Base-by-base conservation (phyloP, 2,329 filamentous ascomycete genomes). In the Claviceps africana region DNA sequence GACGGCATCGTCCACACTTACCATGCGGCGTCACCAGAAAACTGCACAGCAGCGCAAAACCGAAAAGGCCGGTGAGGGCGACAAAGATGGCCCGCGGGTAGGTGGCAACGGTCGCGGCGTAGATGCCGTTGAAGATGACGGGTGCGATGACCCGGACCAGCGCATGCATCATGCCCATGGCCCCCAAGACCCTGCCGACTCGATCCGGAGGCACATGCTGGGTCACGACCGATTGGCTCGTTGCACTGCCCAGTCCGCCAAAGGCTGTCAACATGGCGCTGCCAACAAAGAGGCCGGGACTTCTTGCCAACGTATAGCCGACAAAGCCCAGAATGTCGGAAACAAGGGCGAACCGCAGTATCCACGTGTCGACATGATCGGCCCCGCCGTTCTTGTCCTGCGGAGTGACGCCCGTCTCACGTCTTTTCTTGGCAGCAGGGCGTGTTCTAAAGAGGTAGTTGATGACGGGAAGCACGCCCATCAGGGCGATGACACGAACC, bases 1-100 rank as follows among this genome's bases (percentile, higher is more conserved):
- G 3, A 21, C n/a, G 35, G 13, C 13, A 10, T 44, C 2, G 17
- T 21, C 30, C 47, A 37, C 7, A 78, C 85, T 71, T 72, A 94
- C 89, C 74, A 71, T 86, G 75, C 3, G 89, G 84, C 60, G 72
- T 77, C 28, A 97, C 73, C 51, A 89, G 78, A 65, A 83, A 84
- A 61, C 81, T 86, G 51, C 81, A 74, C 2, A 82, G 50, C 31
- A 91, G 75, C 0, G 82, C 82, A 9, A 82, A 25, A 1, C 70
- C 77, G 64, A 95, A 95, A 0, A 86, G 72, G 8, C 69, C 68
- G 0, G 78, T 72, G 45, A 97, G 67, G 48, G 86, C 79, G 9
- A 94, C 79, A 65, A 96, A 96, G 0, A 95, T 83, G 1, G 88
- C 82, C 66, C 93, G 88, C 0, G 88, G 82, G 58, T 86, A 91